These are phyloP conservation scores for Leccinum subgranulosum DNA, from an alignment of 768 basidiomycete species.

Conservation along the genomic window DNA sequence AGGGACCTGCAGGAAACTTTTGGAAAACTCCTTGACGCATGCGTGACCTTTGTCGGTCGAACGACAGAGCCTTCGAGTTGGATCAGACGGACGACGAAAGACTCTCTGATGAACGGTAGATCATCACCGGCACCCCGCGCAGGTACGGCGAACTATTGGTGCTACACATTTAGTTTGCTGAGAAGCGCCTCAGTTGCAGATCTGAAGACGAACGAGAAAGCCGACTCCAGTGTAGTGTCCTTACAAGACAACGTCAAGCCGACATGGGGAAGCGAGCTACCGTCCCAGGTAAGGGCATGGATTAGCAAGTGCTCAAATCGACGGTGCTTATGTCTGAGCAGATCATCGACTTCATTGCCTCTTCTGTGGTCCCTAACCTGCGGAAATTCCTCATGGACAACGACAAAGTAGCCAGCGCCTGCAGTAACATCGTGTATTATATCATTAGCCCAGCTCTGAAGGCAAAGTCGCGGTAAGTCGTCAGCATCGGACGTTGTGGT, in stretches of 20 bases:
- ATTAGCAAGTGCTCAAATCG: conserved; percentile 13
- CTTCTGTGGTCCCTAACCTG: conserved; percentile 66
- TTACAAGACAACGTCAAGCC: conserved; percentile 31
- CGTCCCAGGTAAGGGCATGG: conserved; percentile 24
- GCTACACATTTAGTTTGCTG: background rate
- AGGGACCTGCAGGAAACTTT: conserved; percentile 94
- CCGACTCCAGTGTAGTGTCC: conserved; percentile 42
- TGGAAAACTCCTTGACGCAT: conserved; percentile 79
- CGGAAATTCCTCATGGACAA: conserved; percentile 79
- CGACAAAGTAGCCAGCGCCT: conserved; percentile 77
- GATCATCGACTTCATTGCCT: conserved; percentile 72
- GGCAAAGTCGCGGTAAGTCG: conserved; percentile 62
- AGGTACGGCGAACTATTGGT: conserved; percentile 35
- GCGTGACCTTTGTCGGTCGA: conserved; percentile 68
- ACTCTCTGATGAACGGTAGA: conserved; percentile 63
- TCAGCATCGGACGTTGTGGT: background rate
- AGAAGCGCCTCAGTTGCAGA: conserved; percentile 31
- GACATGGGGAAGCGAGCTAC: conserved; percentile 27
- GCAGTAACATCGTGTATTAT: conserved; percentile 82
- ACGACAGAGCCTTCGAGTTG: conserved; percentile 75
- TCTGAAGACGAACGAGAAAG: conserved; percentile 59
- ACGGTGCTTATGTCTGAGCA: conserved; percentile 30
- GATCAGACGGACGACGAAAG: conserved; percentile 69
- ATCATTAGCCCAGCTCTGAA: conserved; percentile 80
- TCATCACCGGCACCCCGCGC: conserved; percentile 63